Percentiles rank a stretch among this genome's conserved stretches.
Conservation (phyloP, 2,329 filamentous ascomycete species). For the Aspergillus novofumigatus region DNA sequence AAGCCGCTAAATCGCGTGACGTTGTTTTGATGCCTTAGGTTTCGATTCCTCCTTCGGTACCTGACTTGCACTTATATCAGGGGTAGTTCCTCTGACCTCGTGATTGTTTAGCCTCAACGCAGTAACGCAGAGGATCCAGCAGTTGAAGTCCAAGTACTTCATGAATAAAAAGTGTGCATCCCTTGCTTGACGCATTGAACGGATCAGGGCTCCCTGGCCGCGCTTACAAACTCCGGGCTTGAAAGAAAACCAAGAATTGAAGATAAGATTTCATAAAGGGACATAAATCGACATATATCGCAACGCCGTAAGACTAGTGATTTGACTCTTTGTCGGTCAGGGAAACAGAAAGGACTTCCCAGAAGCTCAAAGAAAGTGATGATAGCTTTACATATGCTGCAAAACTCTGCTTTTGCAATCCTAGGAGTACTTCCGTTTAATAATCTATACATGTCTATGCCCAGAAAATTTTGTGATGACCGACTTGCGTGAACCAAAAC, state of each 20-base stretch:
- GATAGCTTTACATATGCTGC: constrained; percentile 1
- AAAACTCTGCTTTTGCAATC: constrained; percentile 14
- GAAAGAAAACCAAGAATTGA: not conserved
- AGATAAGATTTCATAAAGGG: constrained; percentile 2
- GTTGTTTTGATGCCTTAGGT: constrained; percentile 19
- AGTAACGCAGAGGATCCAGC: no score
- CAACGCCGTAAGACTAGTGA: constrained; percentile 6
- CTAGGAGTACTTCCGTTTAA: constrained; percentile 12
- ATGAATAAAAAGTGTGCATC: not conserved
- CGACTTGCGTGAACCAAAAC: constrained; percentile 8
- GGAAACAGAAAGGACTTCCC: constrained; percentile 1
- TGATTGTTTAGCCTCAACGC: no score
- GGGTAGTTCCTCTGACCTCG: no score
- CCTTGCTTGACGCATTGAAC: not conserved
- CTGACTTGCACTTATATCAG: not conserved
- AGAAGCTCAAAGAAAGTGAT: not conserved
- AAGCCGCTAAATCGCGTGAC: constrained; percentile 34
- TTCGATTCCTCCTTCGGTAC: not conserved
- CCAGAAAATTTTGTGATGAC: constrained; percentile 14
- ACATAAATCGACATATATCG: constrained; percentile 4
- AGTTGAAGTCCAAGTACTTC: not conserved
- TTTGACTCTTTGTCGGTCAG: constrained; percentile 1
- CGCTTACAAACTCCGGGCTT: not conserved
- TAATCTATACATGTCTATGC: constrained; percentile 26
- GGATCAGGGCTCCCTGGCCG: not conserved